Percentiles rank a stretch among this genome's conserved stretches.
Evolutionary conservation across 305 asterid species (phyloP).

Genomic region (Fraxinus greggii): DNA sequence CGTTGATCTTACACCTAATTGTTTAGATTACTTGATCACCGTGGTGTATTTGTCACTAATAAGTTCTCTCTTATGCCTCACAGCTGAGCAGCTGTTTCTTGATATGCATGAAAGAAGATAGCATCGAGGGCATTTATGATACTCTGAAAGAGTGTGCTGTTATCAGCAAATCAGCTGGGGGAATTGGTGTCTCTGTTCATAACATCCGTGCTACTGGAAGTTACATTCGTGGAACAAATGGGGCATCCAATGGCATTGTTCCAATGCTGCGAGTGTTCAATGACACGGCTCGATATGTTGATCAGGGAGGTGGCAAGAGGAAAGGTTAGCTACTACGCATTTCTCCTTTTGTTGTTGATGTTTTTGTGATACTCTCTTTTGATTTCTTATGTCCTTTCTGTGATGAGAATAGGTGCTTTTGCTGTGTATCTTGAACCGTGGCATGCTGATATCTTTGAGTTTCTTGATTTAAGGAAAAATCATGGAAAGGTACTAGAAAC

Average conservation of each 20-base stretch:
- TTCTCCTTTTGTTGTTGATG: neutral
- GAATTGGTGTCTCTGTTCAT: slow-evolving; percentile 88
- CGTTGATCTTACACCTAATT: neutral
- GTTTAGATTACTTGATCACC: neutral
- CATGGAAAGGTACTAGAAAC: slow-evolving; percentile 71
- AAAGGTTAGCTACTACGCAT: slow-evolving; percentile 49
- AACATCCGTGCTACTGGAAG: slow-evolving; percentile 96
- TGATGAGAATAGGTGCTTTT: slow-evolving; percentile 76
- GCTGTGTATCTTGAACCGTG: slow-evolving; percentile 97
- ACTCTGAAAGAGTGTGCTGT: slow-evolving; percentile 96
- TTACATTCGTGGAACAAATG: slow-evolving; percentile 96
- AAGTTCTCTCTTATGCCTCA: slow-evolving; percentile 10
- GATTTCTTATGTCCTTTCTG: neutral
- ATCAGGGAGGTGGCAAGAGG: slow-evolving; percentile 98
- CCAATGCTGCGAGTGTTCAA: slow-evolving; percentile 96
- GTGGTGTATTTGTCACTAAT: neutral
- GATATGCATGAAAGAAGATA: slow-evolving; percentile 95
- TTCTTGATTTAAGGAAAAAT: slow-evolving; percentile 83
- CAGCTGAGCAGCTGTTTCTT: slow-evolving; percentile 97
- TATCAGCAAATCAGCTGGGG: slow-evolving; percentile 98
- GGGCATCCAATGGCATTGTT: slow-evolving; percentile 89
- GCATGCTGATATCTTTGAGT: slow-evolving; percentile 93
- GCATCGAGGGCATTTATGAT: slow-evolving; percentile 94
- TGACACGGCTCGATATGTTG: slow-evolving; percentile 95
- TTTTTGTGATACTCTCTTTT: neutral